Evolutionary conservation across 805 yeast species (phyloP), one percentile per base, ranked within the genome.

Genomic region (Jamesozyma gamospora): DNA sequence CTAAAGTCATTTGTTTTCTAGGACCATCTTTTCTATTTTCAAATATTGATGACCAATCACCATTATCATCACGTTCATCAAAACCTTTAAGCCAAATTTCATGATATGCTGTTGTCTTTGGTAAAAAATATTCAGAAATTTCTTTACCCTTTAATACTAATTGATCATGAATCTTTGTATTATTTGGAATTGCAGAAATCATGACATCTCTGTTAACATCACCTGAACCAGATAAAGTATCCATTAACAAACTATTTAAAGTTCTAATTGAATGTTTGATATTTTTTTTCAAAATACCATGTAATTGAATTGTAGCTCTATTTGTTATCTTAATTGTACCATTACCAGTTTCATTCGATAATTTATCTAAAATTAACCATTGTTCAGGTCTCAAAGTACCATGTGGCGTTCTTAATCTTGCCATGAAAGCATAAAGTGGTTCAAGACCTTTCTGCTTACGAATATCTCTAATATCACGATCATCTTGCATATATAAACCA

Each of bases 401-500:
- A 53, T 96, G 96, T 34, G 97, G 96, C 52, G 90, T 70, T 65
- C 97, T 79, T 41, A 85, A 86, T 66, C 97, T 82, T 14, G 87
- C 88, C 97, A 90, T 90, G 65, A 90, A 90, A n/a, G 94, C 74
- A 62, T 84, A 90, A 37, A 94, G 94, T 14, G 97, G 97, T 65
- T 90, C 97, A 47, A 84, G 62, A 33, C 97, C 96, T 58, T 83
- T 85, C 35, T 84, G 75, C 66, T 88, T 90, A 58, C 96, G 79
- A 52, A 83, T 82, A 41, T 90, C 97, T 62, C 97, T 76, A 43
- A 90, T 70, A 63, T 90, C 97, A 69, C 97, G 84, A 61, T 90
- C 97, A 63, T 90, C 97, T 68, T 90, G 97, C 95, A 90, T 86
- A 63, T 90, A 90, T 50, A 87, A 86, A 66, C 97, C 97, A 63